phyloP scores from a whole-genome alignment of 345 rosid genomes.

The Citrus hindsii region DNA sequence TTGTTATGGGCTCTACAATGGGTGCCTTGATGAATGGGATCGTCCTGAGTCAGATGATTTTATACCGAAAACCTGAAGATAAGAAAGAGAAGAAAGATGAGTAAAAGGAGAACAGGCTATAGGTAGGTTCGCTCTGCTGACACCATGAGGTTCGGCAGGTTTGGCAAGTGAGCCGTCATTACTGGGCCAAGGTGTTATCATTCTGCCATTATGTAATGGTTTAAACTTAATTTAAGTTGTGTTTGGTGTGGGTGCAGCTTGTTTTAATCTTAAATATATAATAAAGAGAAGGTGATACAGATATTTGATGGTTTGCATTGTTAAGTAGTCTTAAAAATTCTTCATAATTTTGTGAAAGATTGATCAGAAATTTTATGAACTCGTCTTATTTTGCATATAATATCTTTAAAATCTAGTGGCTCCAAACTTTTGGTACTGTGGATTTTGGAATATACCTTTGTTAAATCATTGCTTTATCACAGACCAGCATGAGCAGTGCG shows the following conservation, averaged over 20 bases:
- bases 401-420: background rate
- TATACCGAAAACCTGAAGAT: conserved; percentile 45
- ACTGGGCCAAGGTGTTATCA: background rate
- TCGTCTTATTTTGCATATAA: background rate
- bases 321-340: background rate
- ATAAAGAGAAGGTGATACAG: background rate
- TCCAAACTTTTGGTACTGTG: background rate
- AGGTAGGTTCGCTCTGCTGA: background rate
- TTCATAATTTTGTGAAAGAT: background rate
- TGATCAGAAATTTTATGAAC: background rate
- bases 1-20: conserved; percentile 59
- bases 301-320: background rate
- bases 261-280: background rate
- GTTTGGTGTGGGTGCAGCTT: background rate
- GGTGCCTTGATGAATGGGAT: conserved; percentile 62
- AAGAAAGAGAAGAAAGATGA: conserved; percentile 57
- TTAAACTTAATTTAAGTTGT: background rate
- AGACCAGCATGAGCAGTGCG: background rate
- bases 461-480: background rate
- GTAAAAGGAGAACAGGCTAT: conserved; percentile 14
- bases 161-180: background rate
- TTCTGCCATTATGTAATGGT: background rate
- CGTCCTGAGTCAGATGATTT: conserved; percentile 61
- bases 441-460: background rate
- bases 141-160: background rate